Evolutionary conservation across 164 flowering plant genomes (phyloP), one percentile per base, ranked within the genome.

Genomic region (Macadamia tetraphylla): DNA sequence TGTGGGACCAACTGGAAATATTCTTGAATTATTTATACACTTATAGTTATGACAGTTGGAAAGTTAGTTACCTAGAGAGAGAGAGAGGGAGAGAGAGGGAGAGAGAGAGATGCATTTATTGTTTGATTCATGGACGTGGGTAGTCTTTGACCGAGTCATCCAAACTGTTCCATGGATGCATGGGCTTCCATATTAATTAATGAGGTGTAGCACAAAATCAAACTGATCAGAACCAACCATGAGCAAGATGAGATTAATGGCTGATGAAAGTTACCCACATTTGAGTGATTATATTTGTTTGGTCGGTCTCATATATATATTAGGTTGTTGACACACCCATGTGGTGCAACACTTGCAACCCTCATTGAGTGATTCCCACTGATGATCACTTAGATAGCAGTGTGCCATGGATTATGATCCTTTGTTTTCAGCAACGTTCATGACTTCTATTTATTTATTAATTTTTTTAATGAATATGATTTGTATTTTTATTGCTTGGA

Each of bases 1-100:
- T 23, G 23, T 23, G 23, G 29, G 53, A 49, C 69, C 44, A 59
- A 68, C 69, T 32, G 56, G 35, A 53, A 62, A 65, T 72, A 57
- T 69, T 66, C 61, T 31, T 32, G 49, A 17, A 52, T 30, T 53
- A 14, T 53, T 53, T 53, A 53, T 17, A 53, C 6, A 53, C 17
- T 53, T 53, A 35, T 35, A 57, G 31, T 57, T 58, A 52, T 32
- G 7, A 46, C 3, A 67, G 69, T 65, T 65, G 32, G 59, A 31
- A 52, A 31, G 58, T 23, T 42, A 44, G 48, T 44, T 63, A 29
- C 0, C 0, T 23, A 23, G 23, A n/a, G n/a, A n/a, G 56, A 13
- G 10, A 29, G 23, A 48, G 9, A 13, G 32, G 15, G 53, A 49
- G 11, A 49, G 53, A 10, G 53, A 49, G 53, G 2, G 53, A 49